Percentiles rank a stretch among this genome's conserved stretches.
Evolutionary conservation across 1,284 basidiomycete genomes (phyloP).

Genomic region (Boletus sp.): DNA sequence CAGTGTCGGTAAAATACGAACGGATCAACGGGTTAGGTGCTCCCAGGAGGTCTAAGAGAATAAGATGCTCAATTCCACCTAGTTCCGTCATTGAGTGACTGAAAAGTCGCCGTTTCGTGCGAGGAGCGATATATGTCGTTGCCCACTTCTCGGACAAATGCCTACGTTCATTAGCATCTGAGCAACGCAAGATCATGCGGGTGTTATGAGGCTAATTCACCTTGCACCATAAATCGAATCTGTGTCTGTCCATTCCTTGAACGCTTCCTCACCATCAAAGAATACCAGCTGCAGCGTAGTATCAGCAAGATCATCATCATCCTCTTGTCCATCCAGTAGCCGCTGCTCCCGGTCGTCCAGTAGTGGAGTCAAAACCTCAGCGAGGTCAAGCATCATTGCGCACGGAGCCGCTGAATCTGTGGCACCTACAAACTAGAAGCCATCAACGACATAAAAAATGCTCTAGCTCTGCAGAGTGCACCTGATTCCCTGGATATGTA

Average conservation of each 20-base stretch:
- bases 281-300: constrained; percentile 94
- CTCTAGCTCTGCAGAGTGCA: constrained; percentile 31
- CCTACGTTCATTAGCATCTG: constrained; percentile 37
- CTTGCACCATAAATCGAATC: constrained; percentile 95
- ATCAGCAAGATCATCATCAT: constrained; percentile 73
- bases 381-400: constrained; percentile 89
- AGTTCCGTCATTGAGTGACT: constrained; percentile 56
- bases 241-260: constrained; percentile 80
- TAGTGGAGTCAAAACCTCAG: constrained; percentile 71
- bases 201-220: constrained; percentile 36
- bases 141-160: constrained; percentile 86
- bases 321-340: constrained; percentile 54
- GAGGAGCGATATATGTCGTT: constrained; percentile 58
- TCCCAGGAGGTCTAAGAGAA: constrained; percentile 88
- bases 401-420: constrained; percentile 97
- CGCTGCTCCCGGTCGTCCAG: constrained; percentile 60
- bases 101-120: constrained; percentile 58
- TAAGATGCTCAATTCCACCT: constrained; percentile 81
- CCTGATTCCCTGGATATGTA: constrained; percentile 67
- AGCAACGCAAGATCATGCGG: not conserved
- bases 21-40: constrained; percentile 66
- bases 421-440: constrained; percentile 84
- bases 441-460: constrained; percentile 5
- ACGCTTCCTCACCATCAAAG: constrained; percentile 98
- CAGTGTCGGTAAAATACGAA: constrained; percentile 83